Conservation (phyloP, 139 green algal species). For the Diplosphaera chodatii region DNA sequence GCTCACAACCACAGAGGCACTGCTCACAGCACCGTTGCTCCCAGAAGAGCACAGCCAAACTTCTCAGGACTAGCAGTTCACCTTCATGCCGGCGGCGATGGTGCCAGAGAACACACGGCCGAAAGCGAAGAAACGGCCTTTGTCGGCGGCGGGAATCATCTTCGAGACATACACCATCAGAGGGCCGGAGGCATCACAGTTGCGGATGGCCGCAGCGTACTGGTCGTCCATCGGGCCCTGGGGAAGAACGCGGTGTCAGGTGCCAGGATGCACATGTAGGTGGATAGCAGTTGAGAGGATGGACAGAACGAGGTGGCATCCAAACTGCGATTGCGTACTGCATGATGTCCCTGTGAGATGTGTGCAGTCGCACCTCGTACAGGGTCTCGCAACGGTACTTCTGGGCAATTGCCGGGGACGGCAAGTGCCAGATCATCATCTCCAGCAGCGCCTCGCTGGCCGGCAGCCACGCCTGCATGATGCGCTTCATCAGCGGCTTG, state of each 20-base stretch:
- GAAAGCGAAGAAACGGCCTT: slow-evolving; percentile 98
- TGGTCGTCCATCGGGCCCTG: slow-evolving; percentile 87
- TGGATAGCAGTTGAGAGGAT: no score
- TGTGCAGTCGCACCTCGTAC: slow-evolving; percentile 80
- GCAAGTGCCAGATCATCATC: slow-evolving; percentile 96
- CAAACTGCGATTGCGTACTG: no score
- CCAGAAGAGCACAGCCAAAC: no score
- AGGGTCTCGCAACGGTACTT: slow-evolving; percentile 95
- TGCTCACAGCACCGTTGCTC: no score
- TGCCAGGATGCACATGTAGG: slow-evolving; percentile 67
- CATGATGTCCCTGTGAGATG: no score
- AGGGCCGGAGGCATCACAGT: slow-evolving; percentile 91
- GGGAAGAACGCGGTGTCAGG: no score
- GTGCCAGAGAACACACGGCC: slow-evolving; percentile 92
- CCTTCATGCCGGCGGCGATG: slow-evolving; percentile 87
- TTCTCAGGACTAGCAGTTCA: slow-evolving; percentile 19
- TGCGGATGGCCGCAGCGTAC: slow-evolving; percentile 89
- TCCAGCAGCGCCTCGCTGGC: slow-evolving; percentile 91
- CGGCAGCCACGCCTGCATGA: slow-evolving; percentile 94
- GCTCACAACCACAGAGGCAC: no score
- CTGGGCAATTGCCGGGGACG: slow-evolving; percentile 73
- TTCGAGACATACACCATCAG: slow-evolving; percentile 99
- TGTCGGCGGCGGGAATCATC: slow-evolving; percentile 98
- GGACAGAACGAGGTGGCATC: no score
- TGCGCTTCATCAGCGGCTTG: slow-evolving; percentile 85